A percentile compares a stretch with the other conserved stretches of the same genome.
Evolutionary conservation across 129 eudicot species (phyloP).

Genomic region (Flaveria sonorensis): DNA sequence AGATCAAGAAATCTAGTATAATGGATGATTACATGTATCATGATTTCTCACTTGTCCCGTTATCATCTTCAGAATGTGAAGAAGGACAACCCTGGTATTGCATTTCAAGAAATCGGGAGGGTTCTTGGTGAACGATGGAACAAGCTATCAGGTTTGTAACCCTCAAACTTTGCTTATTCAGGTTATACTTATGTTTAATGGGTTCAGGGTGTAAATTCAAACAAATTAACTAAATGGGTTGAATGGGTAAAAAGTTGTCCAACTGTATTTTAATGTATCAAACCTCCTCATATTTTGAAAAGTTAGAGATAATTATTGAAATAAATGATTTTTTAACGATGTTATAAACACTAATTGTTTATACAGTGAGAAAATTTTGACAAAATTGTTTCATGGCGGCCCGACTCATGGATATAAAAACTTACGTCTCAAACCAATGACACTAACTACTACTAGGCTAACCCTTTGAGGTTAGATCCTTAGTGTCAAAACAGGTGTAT

Average conservation of each 20-base stretch:
- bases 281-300: not conserved
- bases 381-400: not conserved
- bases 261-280: not conserved
- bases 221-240: not conserved
- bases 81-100: conserved; percentile 66
- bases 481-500: no score
- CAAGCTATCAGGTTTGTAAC: conserved; percentile 60
- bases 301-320: not conserved
- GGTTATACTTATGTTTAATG: not conserved
- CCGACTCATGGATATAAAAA: not conserved
- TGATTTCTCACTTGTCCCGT: not conserved
- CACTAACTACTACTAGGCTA: no score
- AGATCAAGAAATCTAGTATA: not conserved
- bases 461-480: no score
- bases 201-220: not conserved
- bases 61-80: conserved; percentile 51
- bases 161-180: not conserved
- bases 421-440: not conserved
- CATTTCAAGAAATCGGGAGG: conserved; percentile 60
- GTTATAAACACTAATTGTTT: not conserved
- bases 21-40: conserved; percentile 5
- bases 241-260: not conserved
- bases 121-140: conserved; percentile 83
- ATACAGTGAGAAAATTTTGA: not conserved
- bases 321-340: not conserved